Evolutionary conservation across 2,329 filamentous ascomycete genomes (phyloP).

Genomic region (Ceratocystis diversiconidia): DNA sequence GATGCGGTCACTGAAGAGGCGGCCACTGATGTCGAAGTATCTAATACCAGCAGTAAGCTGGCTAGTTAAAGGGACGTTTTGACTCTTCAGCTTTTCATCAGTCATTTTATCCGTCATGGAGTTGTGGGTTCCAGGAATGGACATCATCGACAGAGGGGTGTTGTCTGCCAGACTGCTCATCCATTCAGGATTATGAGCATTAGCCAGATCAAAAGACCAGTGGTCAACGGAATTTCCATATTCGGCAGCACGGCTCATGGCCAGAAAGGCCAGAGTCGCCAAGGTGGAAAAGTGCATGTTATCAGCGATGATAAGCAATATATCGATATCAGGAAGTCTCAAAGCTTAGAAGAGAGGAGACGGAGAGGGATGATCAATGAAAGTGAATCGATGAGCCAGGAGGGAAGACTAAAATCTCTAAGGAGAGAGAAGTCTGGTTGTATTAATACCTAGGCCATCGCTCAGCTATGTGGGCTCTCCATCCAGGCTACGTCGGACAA

Average conservation of each 20-base stretch:
- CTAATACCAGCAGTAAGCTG: constrained; percentile 35
- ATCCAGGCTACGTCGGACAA: no score
- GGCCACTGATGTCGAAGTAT: constrained; percentile 36
- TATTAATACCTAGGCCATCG: not conserved
- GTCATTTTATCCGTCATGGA: constrained; percentile 38
- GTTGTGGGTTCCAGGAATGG: constrained; percentile 39
- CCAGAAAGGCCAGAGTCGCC: not conserved
- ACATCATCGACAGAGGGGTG: constrained; percentile 30
- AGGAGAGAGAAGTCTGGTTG: not conserved
- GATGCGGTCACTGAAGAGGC: constrained; percentile 30
- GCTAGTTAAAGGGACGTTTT: constrained; percentile 22
- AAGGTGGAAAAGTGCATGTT: not conserved
- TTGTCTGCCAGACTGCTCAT: constrained; percentile 31
- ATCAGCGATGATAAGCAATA: not conserved
- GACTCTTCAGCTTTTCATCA: not conserved
- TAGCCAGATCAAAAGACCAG: constrained; percentile 30
- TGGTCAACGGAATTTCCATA: not conserved
- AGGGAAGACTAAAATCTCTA: not conserved
- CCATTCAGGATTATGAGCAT: constrained; percentile 27
- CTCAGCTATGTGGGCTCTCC: no score
- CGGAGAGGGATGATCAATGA: not conserved
- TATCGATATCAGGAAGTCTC: not conserved
- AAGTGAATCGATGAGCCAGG: not conserved
- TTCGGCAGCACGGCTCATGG: not conserved
- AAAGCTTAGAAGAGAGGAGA: not conserved